A percentile compares a stretch with the other conserved stretches of the same genome.
Conservation (phyloP, 257 asterid species). For the Salvia splendens region DNA sequence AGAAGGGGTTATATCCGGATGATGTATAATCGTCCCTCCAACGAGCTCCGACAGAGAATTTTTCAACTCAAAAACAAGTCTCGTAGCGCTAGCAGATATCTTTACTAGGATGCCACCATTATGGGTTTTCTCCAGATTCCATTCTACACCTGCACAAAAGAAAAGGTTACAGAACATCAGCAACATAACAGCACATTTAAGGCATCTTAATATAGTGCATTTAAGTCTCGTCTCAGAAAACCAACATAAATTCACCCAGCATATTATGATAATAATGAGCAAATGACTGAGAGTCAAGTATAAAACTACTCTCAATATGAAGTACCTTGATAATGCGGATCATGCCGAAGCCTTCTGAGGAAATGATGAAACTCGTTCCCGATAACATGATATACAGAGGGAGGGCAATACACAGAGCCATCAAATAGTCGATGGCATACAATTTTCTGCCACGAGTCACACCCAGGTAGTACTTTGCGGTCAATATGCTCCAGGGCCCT, state of each 20-base stretch:
- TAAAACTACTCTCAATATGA: constrained; percentile 1
- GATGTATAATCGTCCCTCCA: constrained; percentile 63
- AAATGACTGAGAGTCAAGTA: constrained; percentile 1
- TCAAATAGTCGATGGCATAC: constrained; percentile 68
- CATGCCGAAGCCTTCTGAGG: constrained; percentile 44
- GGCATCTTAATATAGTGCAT: constrained; percentile 10
- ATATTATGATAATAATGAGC: constrained; percentile 21
- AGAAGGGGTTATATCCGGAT: constrained; percentile 61
- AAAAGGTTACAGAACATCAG: neutral
- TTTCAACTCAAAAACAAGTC: constrained; percentile 71
- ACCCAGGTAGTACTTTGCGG: constrained; percentile 79
- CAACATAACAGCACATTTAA: neutral
- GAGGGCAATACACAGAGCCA: constrained; percentile 80
- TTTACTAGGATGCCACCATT: constrained; percentile 66
- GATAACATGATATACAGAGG: constrained; percentile 67
- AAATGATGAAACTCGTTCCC: constrained; percentile 49
- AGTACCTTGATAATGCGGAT: constrained; percentile 48
- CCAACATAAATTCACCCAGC: constrained; percentile 22
- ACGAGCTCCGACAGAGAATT: constrained; percentile 67
- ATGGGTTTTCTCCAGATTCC: constrained; percentile 50
- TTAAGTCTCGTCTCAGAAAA: neutral
- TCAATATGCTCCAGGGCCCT: constrained; percentile 75
- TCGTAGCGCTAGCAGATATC: constrained; percentile 83
- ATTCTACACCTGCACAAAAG: constrained; percentile 60
- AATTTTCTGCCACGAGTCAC: constrained; percentile 82